phyloP scores from a whole-genome alignment of 2,329 filamentous ascomycete species.

The Penicillium sp. region DNA sequence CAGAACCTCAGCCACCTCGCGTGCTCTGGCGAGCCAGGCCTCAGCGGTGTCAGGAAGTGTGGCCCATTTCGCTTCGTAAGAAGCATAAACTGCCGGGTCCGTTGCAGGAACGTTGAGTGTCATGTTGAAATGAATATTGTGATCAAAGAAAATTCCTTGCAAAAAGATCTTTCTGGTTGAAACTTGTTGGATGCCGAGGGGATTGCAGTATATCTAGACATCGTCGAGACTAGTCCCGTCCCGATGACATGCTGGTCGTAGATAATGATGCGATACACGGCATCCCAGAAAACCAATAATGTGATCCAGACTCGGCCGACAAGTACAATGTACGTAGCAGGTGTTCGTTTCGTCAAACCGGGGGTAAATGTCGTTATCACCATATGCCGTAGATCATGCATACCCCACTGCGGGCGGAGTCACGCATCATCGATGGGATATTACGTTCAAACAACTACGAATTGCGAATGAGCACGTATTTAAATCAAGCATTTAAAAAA shows the following conservation, averaged over 20 bases:
- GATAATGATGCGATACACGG: slow-evolving; percentile 16
- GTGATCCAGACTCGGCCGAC: not conserved
- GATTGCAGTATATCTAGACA: slow-evolving; percentile 4
- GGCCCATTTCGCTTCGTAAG: slow-evolving; percentile 41
- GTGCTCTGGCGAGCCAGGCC: slow-evolving; percentile 51
- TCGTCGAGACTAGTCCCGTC: not conserved
- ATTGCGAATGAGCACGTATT: not conserved
- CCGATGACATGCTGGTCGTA: slow-evolving; percentile 15
- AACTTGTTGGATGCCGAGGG: not conserved
- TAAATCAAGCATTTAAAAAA: not conserved
- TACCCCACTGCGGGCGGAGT: not conserved
- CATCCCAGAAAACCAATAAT: not conserved
- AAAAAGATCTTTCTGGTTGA: not conserved
- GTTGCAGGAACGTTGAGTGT: slow-evolving; percentile 24
- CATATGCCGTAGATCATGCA: not conserved
- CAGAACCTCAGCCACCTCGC: slow-evolving; percentile 52
- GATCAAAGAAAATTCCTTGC: not conserved
- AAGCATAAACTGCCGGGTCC: slow-evolving; percentile 43
- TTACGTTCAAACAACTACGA: not conserved
- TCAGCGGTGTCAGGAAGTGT: slow-evolving; percentile 40
- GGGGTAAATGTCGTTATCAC: slow-evolving; percentile 21
- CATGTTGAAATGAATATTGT: slow-evolving; percentile 11
- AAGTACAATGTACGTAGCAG: not conserved
- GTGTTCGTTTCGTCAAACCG: slow-evolving; percentile 15
- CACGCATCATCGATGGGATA: not conserved